Evolutionary conservation across 345 rosid species (phyloP), one percentile per base, ranked within the genome.

Genomic region (Ricinus communis): DNA sequence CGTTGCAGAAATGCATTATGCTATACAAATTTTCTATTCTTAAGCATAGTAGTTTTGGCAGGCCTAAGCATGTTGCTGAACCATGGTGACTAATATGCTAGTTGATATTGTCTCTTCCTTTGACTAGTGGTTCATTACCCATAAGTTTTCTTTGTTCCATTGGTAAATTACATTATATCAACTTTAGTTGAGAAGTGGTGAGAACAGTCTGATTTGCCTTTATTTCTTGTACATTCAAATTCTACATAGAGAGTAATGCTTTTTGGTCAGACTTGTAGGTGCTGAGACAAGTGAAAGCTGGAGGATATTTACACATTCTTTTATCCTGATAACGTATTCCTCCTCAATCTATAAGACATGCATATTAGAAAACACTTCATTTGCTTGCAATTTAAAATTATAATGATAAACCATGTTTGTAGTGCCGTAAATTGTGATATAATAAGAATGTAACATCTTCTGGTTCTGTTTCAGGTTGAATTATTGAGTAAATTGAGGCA

Each of bases 401-500:
- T 53, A 21, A 53, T 53, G 13, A 8, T 22, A 53, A 21, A 21
- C 28, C 21, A 46, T 46, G 27, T 22, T 4, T 9, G 19, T 60
- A 38, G 45, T 24, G 30, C 33, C 43, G 49, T 16, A 55, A 50
- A 45, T 46, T 54, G 15, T 52, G 36, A 5, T 36, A 22, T 65
- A 15, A 40, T 25, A 55, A 12, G 25, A 28, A 57, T 31, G 21
- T 60, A 18, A 51, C 50, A 47, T 65, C 68, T 77, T 40, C 41
- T 72, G 31, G 63, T 71, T 76, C 28, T 54, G 46, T 80, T 61
- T 40, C 85, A 93, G 98, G 93, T 91, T 63, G 87, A 85, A 49
- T 82, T 91, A 65, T 78, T 91, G 77, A 88, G 97, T 80, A 89
- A 86, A 80, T 77, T 82, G 63, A 83, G 97, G 76, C 98, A 93